Conservation (phyloP, 2,329 filamentous ascomycete species). For the Trichoderma hamatum region DNA sequence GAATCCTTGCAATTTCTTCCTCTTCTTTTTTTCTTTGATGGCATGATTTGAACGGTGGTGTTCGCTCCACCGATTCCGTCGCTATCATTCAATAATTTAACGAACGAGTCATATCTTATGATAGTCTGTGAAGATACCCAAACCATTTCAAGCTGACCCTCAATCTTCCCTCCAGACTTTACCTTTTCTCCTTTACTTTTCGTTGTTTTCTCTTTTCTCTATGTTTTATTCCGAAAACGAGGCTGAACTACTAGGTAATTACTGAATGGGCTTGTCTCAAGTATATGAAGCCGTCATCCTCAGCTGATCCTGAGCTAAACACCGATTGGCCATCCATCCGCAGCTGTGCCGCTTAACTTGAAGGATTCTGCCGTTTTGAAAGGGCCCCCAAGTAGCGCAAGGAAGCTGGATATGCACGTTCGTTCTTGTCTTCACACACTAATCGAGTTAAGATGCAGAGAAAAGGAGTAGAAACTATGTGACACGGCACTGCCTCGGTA, state of each 20-base stretch:
- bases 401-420: neutral
- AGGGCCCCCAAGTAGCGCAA: neutral
- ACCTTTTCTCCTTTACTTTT: neutral
- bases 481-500: neutral
- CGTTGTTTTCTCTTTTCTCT: neutral
- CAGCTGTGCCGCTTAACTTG: neutral
- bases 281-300: neutral
- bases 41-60: neutral
- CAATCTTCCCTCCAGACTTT: neutral
- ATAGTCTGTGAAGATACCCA: slow-evolving; percentile 15
- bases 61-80: neutral
- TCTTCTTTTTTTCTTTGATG: neutral
- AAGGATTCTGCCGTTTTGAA: neutral
- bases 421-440: neutral
- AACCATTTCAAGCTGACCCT: neutral
- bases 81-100: neutral
- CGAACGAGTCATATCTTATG: neutral
- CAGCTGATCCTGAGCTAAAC: neutral
- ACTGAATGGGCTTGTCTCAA: neutral
- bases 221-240: neutral
- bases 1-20: slow-evolving; percentile 14
- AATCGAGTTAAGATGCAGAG: neutral
- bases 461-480: neutral
- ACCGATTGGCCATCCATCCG: neutral
- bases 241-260: neutral